Evolutionary conservation across 257 asterid species (phyloP).

Genomic region (Nicotiana tabacum): DNA sequence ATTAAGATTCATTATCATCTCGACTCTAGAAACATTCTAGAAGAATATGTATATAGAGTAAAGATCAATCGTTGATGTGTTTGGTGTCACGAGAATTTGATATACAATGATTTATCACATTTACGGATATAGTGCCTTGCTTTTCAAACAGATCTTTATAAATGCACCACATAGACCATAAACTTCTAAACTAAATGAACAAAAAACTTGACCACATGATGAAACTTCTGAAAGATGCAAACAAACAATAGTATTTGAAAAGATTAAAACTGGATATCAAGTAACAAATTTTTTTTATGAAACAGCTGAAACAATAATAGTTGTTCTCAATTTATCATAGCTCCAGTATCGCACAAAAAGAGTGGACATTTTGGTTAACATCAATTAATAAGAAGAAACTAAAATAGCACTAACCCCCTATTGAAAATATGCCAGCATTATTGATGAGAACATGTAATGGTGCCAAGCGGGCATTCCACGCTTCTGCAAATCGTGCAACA

Average conservation of each 20-base stretch:
- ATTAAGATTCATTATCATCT: background rate
- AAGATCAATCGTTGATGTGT: background rate
- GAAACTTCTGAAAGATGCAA: background rate
- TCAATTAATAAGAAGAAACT: background rate
- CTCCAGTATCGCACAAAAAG: background rate
- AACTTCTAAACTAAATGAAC: background rate
- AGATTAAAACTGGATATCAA: background rate
- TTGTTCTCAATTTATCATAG: background rate
- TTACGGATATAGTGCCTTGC: background rate
- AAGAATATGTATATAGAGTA: background rate
- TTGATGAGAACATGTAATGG: slow-evolving; percentile 81
- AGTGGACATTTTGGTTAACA: background rate
- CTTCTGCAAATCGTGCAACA: slow-evolving; percentile 75
- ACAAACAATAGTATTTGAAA: background rate
- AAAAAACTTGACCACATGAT: background rate
- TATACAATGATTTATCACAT: background rate
- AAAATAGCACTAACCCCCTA: slow-evolving; percentile 51
- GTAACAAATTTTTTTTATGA: background rate
- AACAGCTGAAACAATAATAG: background rate
- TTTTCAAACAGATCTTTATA: background rate
- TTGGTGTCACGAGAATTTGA: background rate
- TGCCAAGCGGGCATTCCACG: slow-evolving; percentile 72
- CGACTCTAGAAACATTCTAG: background rate
- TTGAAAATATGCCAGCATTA: slow-evolving; percentile 90
- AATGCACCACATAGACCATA: background rate